Evolutionary conservation across 495 filamentous ascomycete species (phyloP).

Genomic region (Hypoxylon rickii): DNA sequence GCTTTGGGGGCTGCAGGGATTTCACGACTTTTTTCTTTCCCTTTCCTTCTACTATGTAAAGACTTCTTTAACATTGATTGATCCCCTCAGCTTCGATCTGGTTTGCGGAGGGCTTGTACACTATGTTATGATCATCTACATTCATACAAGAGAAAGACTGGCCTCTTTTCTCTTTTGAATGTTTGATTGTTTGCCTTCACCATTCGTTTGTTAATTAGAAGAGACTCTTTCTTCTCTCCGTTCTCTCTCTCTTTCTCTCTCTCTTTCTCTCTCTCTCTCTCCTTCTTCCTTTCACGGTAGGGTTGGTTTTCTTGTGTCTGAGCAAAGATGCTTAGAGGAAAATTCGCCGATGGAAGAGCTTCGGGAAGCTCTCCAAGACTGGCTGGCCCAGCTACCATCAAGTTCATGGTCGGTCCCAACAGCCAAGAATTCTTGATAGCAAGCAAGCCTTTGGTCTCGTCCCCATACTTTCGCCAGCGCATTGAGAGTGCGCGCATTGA

Average conservation of each 20-base stretch:
- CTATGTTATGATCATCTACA: no score
- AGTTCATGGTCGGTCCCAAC: constrained; percentile 48
- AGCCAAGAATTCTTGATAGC: constrained; percentile 48
- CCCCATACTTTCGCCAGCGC: constrained; percentile 46
- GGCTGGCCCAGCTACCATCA: constrained; percentile 41
- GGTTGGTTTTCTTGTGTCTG: neutral
- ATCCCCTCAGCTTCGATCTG: no score
- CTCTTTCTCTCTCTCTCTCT: neutral
- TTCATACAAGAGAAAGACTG: no score
- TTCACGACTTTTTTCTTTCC: no score
- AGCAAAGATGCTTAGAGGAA: constrained; percentile 27
- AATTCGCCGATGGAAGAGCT: constrained; percentile 17
- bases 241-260: constrained; percentile 4
- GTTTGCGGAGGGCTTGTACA: no score
- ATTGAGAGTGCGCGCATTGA: constrained; percentile 37
- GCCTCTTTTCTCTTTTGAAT: no score
- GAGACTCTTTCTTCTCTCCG: no score
- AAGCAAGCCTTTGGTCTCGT: constrained; percentile 46
- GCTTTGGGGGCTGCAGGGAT: no score
- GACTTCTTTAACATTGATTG: no score
- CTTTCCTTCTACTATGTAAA: no score
- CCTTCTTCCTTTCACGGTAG: neutral
- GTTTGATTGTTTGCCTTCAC: constrained; percentile 5
- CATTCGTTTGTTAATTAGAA: neutral
- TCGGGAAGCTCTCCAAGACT: constrained; percentile 24